Conservation (phyloP, 2,329 filamentous ascomycete species). For the Arthrobotrys entomopaga region DNA sequence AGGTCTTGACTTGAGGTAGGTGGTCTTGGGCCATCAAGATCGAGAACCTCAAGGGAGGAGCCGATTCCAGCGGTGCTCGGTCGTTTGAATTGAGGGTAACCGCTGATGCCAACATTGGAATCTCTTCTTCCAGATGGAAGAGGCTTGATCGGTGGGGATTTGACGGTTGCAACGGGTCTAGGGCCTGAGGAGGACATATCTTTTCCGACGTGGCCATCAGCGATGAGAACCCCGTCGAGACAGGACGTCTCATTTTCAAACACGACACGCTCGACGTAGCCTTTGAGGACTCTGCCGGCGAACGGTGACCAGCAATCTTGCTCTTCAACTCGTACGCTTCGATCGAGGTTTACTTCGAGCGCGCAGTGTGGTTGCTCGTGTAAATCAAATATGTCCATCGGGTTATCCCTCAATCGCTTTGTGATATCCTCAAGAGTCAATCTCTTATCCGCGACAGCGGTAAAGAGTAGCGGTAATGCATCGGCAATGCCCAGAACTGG, state of each 20-base stretch:
- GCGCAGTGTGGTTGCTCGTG: conserved; percentile 79
- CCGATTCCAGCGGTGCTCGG: conserved; percentile 62
- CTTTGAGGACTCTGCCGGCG: conserved; percentile 74
- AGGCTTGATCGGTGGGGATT: conserved; percentile 48
- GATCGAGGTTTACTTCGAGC: conserved; percentile 79
- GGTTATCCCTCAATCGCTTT: conserved; percentile 77
- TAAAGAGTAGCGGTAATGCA: conserved; percentile 77
- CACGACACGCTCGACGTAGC: conserved; percentile 77
- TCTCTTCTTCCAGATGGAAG: conserved; percentile 33
- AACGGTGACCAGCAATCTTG: conserved; percentile 75
- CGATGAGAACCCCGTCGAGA: conserved; percentile 74
- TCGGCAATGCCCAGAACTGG: conserved; percentile 76
- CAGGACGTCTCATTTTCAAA: conserved; percentile 80
- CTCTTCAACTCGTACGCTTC: conserved; percentile 69
- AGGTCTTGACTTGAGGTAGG: conserved; percentile 55
- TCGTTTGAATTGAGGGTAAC: conserved; percentile 69
- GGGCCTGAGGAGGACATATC: conserved; percentile 76
- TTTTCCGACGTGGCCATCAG: conserved; percentile 71
- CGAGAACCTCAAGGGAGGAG: conserved; percentile 61
- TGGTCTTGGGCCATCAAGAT: conserved; percentile 60
- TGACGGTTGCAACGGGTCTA: conserved; percentile 58
- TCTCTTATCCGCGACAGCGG: conserved; percentile 77
- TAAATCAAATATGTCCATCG: conserved; percentile 82
- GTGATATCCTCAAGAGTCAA: conserved; percentile 79
- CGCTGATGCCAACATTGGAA: conserved; percentile 18